Conservation (phyloP, 352 stramenopile genomes). For the Phytophthora citricola region DNA sequence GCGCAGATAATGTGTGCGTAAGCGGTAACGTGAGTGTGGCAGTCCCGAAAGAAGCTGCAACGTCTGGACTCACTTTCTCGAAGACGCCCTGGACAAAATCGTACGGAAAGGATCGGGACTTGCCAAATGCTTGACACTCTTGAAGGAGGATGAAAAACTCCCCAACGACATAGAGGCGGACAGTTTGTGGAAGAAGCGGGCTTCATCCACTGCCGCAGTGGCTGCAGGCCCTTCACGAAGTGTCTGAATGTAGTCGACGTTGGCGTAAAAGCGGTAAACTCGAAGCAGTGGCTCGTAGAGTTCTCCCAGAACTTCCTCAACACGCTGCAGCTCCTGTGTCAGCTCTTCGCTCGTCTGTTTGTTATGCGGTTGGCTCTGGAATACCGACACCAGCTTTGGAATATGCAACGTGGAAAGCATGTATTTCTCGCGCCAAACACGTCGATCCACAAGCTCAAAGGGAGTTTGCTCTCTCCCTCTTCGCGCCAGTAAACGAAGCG, state of each 20-base stretch:
- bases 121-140: slow-evolving; percentile 70
- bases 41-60: slow-evolving; percentile 36
- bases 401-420: slow-evolving; percentile 66
- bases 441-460: slow-evolving; percentile 58
- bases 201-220: slow-evolving; percentile 39
- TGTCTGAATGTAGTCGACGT: slow-evolving; percentile 41
- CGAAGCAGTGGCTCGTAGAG: slow-evolving; percentile 50
- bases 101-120: slow-evolving; percentile 59
- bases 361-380: slow-evolving; percentile 20
- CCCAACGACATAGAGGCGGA: slow-evolving; percentile 67
- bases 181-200: slow-evolving; percentile 73
- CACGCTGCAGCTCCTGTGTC: slow-evolving; percentile 37
- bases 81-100: slow-evolving; percentile 62
- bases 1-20: slow-evolving; percentile 26
- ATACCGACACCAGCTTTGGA: slow-evolving; percentile 41
- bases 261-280: slow-evolving; percentile 68
- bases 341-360: slow-evolving; percentile 27
- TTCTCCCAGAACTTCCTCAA: slow-evolving; percentile 54
- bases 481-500: slow-evolving; percentile 48
- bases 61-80: slow-evolving; percentile 55
- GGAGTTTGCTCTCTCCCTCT: slow-evolving; percentile 48
- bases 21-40: slow-evolving; percentile 26
- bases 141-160: slow-evolving; percentile 77
- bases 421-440: slow-evolving; percentile 59
- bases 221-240: background rate